These are phyloP conservation scores for Apiospora aurea DNA, from an alignment of 2,329 filamentous ascomycete species.

Conservation along the genomic window DNA sequence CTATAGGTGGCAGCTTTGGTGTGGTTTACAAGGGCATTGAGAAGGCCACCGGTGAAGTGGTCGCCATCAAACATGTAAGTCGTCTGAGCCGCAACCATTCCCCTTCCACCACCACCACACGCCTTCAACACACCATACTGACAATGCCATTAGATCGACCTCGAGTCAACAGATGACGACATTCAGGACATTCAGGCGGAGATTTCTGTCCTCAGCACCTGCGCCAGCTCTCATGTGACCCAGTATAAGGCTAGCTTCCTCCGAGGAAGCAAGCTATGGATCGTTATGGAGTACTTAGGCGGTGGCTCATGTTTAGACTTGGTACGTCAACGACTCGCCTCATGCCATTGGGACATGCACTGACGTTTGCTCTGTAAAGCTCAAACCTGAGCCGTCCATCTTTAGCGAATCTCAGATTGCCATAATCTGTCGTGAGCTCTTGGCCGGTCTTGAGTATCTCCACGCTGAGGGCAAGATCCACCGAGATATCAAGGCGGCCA, in stretches of 20 bases:
- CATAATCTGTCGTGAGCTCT: conserved; percentile 90
- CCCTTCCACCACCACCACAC: not conserved
- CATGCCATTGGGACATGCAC: not conserved
- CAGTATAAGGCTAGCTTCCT: conserved; percentile 97
- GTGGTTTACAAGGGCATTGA: conserved; percentile 97
- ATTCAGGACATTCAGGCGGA: conserved; percentile 98
- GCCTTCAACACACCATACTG: not conserved
- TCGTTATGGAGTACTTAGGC: conserved; percentile 97
- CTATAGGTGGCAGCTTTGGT: conserved; percentile 88
- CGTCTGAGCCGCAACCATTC: conserved; percentile 13
- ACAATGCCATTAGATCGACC: conserved; percentile 76
- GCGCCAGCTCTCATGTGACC: conserved; percentile 91
- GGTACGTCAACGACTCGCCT: conserved; percentile 56
- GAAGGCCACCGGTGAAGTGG: conserved; percentile 85
- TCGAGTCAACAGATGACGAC: conserved; percentile 98
- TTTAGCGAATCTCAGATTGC: conserved; percentile 92
- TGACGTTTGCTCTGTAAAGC: conserved; percentile 52
- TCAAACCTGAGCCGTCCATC: conserved; percentile 77
- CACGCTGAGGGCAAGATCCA: conserved; percentile 96
- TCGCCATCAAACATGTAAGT: conserved; percentile 94
- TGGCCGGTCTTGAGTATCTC: conserved; percentile 90
- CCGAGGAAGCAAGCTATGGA: conserved; percentile 97
- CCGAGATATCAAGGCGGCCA: conserved; percentile 95
- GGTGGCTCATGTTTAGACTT: conserved; percentile 95
- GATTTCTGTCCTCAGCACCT: conserved; percentile 93